Conservation (phyloP, 495 filamentous ascomycete species). For the Halenospora varia region DNA sequence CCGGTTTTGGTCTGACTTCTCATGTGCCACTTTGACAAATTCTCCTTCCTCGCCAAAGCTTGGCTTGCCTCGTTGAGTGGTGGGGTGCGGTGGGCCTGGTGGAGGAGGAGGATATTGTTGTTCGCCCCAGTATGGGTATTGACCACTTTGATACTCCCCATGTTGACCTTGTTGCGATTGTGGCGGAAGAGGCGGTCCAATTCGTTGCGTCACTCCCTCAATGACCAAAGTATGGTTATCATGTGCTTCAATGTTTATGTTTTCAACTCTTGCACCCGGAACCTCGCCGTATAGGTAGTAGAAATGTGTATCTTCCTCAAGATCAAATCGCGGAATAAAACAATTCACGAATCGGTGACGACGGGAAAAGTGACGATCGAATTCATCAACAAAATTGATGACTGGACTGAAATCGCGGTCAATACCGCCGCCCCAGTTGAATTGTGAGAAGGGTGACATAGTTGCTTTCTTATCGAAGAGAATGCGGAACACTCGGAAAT, state of each 20-base stretch:
- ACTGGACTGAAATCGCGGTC: constrained; percentile 16
- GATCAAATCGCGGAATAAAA: constrained; percentile 23
- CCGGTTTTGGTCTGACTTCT: no score
- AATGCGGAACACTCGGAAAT: no score
- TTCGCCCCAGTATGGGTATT: neutral
- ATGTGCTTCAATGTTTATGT: constrained; percentile 17
- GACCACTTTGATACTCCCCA: no score
- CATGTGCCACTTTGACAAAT: constrained; percentile 8
- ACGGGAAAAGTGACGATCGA: constrained; percentile 18
- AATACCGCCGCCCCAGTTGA: constrained; percentile 2
- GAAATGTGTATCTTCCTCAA: constrained; percentile 17
- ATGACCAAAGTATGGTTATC: constrained; percentile 17
- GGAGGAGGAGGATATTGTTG: neutral
- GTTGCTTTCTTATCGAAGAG: neutral
- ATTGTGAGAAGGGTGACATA: neutral
- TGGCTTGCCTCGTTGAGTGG: neutral
- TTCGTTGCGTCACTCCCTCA: constrained; percentile 1
- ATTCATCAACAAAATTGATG: constrained; percentile 9
- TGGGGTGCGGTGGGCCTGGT: no score
- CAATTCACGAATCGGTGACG: constrained; percentile 17
- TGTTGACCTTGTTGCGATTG: no score
- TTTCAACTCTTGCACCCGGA: constrained; percentile 11
- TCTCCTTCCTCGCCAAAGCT: neutral
- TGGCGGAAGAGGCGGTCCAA: neutral
- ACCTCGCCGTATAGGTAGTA: constrained; percentile 21